Conservation (phyloP, 257 asterid species). For the Rehmannia glutinosa region DNA sequence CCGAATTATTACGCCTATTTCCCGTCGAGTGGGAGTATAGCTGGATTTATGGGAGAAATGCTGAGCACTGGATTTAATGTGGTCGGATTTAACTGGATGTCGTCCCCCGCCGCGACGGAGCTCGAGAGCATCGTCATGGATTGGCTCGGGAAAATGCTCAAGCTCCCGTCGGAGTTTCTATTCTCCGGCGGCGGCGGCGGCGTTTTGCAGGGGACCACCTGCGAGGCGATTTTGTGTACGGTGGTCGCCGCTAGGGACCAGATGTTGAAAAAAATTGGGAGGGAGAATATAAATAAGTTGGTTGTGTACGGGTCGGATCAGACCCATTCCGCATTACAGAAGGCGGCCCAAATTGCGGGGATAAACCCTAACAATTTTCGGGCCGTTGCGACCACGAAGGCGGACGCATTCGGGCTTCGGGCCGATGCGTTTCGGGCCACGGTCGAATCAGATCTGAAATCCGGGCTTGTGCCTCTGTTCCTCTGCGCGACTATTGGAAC, state of each 20-base stretch:
- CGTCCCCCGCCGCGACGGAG: conserved; percentile 86
- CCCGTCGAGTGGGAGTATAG: conserved; percentile 65
- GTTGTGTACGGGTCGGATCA: conserved; percentile 78
- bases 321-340: conserved; percentile 62
- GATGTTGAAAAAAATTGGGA: conserved; percentile 38
- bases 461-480: conserved; percentile 54
- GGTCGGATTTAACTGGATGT: conserved; percentile 83
- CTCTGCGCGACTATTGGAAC: conserved; percentile 71
- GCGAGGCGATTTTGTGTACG: conserved; percentile 61
- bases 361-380: conserved; percentile 50
- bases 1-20: conserved; percentile 73
- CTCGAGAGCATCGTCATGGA: conserved; percentile 82
- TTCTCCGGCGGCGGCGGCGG: conserved; percentile 88
- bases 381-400: conserved; percentile 39
- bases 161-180: conserved; percentile 50
- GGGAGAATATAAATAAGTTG: conserved; percentile 40
- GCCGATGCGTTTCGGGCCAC: conserved; percentile 37
- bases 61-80: conserved; percentile 66
- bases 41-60: conserved; percentile 73
- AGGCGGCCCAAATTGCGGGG: conserved; percentile 67
- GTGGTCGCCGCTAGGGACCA: conserved; percentile 66
- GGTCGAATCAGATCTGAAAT: conserved; percentile 34
- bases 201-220: conserved; percentile 71
- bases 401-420: conserved; percentile 29
- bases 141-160: conserved; percentile 69